phyloP scores from a whole-genome alignment of 495 filamentous ascomycete species.

The Talaromyces proteolyticus region DNA sequence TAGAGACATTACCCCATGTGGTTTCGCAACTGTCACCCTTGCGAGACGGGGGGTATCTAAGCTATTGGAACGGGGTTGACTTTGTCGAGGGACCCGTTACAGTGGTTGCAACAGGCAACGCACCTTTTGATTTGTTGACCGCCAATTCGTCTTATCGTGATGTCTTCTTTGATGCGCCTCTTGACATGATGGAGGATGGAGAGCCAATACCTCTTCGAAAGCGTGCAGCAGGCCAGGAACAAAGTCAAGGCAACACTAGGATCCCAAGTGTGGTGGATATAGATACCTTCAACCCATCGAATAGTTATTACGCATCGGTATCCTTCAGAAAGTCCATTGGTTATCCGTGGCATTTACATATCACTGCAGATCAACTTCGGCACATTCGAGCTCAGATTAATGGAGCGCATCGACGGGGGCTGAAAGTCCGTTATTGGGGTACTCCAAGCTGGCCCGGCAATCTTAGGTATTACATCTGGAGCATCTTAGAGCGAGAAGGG shows the following conservation, averaged over 20 bases:
- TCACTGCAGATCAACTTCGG: constrained; percentile 45
- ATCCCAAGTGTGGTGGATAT: constrained; percentile 32
- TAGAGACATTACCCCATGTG: constrained; percentile 48
- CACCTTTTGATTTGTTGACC: constrained; percentile 60
- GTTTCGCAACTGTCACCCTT: constrained; percentile 59
- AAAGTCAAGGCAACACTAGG: constrained; percentile 32
- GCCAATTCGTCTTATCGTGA: constrained; percentile 42
- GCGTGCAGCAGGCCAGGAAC: constrained; percentile 9
- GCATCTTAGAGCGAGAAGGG: constrained; percentile 62
- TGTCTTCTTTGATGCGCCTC: constrained; percentile 59
- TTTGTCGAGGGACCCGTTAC: constrained; percentile 54
- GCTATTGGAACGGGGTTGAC: constrained; percentile 38
- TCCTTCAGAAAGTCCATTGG: constrained; percentile 39
- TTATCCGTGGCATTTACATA: constrained; percentile 33
- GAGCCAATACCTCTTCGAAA: constrained; percentile 9
- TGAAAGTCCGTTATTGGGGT: constrained; percentile 78
- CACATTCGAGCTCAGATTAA: constrained; percentile 58
- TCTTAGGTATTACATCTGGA: constrained; percentile 69
- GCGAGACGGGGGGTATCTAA: constrained; percentile 54
- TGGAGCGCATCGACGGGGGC: constrained; percentile 61
- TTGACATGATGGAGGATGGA: constrained; percentile 29
- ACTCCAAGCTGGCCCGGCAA: constrained; percentile 70
- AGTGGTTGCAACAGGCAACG: constrained; percentile 73
- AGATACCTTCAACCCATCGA: constrained; percentile 33
- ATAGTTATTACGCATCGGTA: constrained; percentile 44